A percentile compares a stretch with the other conserved stretches of the same genome.
These are phyloP conservation scores for Dryadomyces sulphureus DNA, from an alignment of 2,329 filamentous ascomycete genomes.

Conservation along the genomic window DNA sequence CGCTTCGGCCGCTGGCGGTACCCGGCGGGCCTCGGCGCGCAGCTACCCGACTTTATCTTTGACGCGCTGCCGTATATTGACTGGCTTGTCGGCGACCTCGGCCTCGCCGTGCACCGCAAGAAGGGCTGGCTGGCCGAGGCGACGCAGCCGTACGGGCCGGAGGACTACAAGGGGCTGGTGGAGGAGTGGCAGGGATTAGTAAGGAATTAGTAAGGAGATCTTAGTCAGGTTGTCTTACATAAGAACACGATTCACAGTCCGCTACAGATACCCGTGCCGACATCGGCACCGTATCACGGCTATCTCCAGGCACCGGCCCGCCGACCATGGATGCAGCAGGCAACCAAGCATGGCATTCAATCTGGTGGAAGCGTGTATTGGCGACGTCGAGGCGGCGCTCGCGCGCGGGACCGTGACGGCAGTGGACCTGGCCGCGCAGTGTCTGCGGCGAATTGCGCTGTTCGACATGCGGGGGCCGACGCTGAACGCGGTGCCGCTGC, in stretches of 20 bases:
- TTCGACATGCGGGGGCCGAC: background rate
- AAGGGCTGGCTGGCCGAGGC: conserved; percentile 34
- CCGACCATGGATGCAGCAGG: too few species aligned
- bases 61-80: conserved; percentile 64
- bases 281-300: too few species aligned
- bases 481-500: background rate
- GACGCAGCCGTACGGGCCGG: conserved; percentile 40
- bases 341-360: too few species aligned
- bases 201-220: conserved; percentile 4
- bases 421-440: background rate
- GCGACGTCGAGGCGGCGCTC: background rate
- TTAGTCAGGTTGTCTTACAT: too few species aligned
- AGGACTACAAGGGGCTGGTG: conserved; percentile 40
- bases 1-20: conserved; percentile 59
- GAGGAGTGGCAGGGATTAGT: conserved; percentile 26
- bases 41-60: conserved; percentile 57
- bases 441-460: background rate
- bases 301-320: too few species aligned
- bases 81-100: conserved; percentile 50
- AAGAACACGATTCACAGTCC: too few species aligned
- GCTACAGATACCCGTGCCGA: too few species aligned
- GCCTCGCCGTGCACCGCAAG: conserved; percentile 41
- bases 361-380: too few species aligned
- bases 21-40: conserved; percentile 47
- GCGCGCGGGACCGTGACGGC: background rate